Conservation (phyloP, 2,329 filamentous ascomycete species). For the Sporothrix brunneoviolacea region DNA sequence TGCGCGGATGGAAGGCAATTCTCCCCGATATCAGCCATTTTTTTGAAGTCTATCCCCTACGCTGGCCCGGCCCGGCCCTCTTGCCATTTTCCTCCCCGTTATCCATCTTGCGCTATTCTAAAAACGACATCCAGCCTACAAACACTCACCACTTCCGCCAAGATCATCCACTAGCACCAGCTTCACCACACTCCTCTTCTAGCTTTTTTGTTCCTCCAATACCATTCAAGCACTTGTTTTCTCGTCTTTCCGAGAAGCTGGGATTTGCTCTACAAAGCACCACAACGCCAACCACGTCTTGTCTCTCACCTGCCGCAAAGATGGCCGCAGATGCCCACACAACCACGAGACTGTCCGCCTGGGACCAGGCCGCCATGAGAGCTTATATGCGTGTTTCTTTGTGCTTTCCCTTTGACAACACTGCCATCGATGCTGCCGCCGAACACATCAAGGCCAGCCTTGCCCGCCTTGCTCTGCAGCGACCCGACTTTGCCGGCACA, state of each 20-base stretch:
- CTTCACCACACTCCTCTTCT: too few species aligned
- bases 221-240: too few species aligned
- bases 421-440: not conserved
- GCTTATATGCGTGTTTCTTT: slow-evolving; percentile 18
- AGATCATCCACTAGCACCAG: too few species aligned
- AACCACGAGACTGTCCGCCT: slow-evolving; percentile 8
- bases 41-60: not conserved
- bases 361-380: slow-evolving; percentile 20
- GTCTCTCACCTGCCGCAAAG: not conserved
- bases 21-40: not conserved
- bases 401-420: slow-evolving; percentile 22
- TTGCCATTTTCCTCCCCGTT: not conserved
- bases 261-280: not conserved
- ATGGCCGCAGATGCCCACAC: not conserved
- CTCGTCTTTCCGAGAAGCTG: too few species aligned
- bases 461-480: slow-evolving; percentile 16
- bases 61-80: not conserved
- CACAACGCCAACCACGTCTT: not conserved
- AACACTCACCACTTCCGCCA: too few species aligned
- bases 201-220: too few species aligned
- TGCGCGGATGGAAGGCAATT: not conserved
- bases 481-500: slow-evolving; percentile 25
- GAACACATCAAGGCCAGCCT: slow-evolving; percentile 19
- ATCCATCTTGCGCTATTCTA: too few species aligned
- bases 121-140: not conserved